phyloP scores from a whole-genome alignment of 2,329 filamentous ascomycete genomes.

The Aspergillus texensis region DNA sequence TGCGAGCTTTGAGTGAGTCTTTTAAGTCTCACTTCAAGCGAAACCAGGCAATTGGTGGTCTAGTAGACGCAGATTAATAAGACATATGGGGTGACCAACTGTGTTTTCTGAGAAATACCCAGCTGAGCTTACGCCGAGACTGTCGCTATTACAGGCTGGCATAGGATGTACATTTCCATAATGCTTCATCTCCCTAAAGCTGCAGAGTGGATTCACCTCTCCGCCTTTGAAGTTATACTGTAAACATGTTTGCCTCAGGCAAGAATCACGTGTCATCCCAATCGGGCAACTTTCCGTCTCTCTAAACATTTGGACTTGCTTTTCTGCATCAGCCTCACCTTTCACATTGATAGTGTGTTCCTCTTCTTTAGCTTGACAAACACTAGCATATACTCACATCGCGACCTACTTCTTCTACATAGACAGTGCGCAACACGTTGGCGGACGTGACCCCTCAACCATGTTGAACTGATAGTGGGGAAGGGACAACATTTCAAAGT shows the following conservation, averaged over 20 bases:
- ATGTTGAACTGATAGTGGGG: constrained; percentile 8
- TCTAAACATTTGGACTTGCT: neutral
- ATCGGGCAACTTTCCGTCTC: constrained; percentile 5
- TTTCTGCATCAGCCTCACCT: neutral
- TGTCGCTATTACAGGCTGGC: neutral
- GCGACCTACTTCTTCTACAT: neutral
- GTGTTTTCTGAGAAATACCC: neutral
- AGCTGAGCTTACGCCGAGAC: neutral
- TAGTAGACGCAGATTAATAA: neutral
- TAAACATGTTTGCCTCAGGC: constrained; percentile 6
- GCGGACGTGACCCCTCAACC: neutral
- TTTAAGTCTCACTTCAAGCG: neutral
- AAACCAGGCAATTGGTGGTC: neutral
- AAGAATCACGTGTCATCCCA: constrained; percentile 6
- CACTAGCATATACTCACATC: neutral
- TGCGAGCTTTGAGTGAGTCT: neutral
- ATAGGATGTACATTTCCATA: neutral
- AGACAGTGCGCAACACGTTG: neutral
- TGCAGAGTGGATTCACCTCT: neutral
- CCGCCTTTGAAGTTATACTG: neutral
- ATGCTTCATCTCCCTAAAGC: neutral
- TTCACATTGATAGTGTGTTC: neutral
- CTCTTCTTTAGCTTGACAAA: neutral
- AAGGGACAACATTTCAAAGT: neutral
- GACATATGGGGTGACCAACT: neutral